These are phyloP conservation scores for Nitzschia inconspicua DNA, from an alignment of 108 stramenopile species.

Conservation along the genomic window DNA sequence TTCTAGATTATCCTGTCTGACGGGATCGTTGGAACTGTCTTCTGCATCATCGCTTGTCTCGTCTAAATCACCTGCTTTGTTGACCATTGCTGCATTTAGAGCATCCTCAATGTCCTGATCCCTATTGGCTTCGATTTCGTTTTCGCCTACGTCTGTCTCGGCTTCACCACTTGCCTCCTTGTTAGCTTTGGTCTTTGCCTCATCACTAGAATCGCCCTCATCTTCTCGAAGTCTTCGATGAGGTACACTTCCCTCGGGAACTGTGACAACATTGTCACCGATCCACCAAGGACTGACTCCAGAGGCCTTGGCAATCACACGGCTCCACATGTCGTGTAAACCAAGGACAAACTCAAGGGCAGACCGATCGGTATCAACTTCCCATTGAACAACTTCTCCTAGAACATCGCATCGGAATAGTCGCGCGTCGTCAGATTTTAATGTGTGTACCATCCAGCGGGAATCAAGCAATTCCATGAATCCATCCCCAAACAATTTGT, in stretches of 20 bases:
- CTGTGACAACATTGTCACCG: conserved; percentile 38
- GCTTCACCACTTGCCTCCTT: not conserved
- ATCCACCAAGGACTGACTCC: conserved; percentile 48
- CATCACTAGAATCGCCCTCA: not conserved
- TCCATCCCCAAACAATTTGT: conserved; percentile 53
- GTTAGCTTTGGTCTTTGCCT: not conserved
- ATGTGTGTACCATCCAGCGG: conserved; percentile 67
- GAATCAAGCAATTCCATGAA: conserved; percentile 55
- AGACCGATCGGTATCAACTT: conserved; percentile 46
- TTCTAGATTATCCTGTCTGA: conserved; percentile 6
- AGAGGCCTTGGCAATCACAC: conserved; percentile 37
- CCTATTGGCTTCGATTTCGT: not conserved
- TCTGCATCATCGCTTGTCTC: conserved; percentile 3
- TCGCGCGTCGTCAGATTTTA: conserved; percentile 58
- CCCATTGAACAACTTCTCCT: conserved; percentile 75
- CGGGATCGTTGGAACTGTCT: conserved; percentile 9
- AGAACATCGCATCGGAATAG: conserved; percentile 80
- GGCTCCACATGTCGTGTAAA: conserved; percentile 83
- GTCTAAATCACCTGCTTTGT: not conserved
- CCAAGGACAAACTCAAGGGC: conserved; percentile 70
- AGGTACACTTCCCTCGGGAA: conserved; percentile 21
- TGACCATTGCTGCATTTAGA: not conserved
- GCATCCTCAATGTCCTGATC: conserved; percentile 3
- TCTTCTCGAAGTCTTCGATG: conserved; percentile 19
- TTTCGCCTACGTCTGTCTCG: not conserved